Conservation (phyloP, 73 alveolate species). For the Blepharisma japonicum region DNA sequence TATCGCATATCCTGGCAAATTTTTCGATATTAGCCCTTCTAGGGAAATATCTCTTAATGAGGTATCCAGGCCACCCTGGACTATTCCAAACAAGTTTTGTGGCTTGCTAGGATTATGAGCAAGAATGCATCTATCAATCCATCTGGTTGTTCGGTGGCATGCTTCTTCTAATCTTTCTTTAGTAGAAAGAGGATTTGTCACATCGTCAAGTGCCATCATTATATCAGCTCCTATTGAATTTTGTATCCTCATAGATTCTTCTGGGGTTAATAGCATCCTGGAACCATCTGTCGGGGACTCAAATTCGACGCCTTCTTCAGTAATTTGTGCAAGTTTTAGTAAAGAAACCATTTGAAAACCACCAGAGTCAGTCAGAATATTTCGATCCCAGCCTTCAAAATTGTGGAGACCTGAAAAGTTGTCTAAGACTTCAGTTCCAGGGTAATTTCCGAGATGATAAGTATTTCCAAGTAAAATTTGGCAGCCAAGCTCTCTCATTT, state of each 20-base stretch:
- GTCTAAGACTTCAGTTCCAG: slow-evolving; percentile 96
- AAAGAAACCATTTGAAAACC: slow-evolving; percentile 99
- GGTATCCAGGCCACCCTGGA: slow-evolving; percentile 83
- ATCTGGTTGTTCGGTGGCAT: slow-evolving; percentile 96
- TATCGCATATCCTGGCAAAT: slow-evolving; percentile 99
- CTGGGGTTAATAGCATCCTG: slow-evolving; percentile 97
- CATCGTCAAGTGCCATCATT: slow-evolving; percentile 99
- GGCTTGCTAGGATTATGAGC: slow-evolving; percentile 72
- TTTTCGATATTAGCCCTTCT: slow-evolving; percentile 87
- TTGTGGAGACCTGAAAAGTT: slow-evolving; percentile 92
- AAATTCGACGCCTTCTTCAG: slow-evolving; percentile 98
- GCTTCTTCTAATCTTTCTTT: slow-evolving; percentile 96
- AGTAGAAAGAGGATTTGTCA: slow-evolving; percentile 63
- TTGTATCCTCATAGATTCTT: slow-evolving; percentile 94
- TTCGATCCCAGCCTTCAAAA: slow-evolving; percentile 90
- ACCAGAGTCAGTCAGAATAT: slow-evolving; percentile 98
- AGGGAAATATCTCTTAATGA: slow-evolving; percentile 75
- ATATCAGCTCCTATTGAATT: slow-evolving; percentile 97
- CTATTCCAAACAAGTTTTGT: slow-evolving; percentile 96
- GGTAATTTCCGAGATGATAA: slow-evolving; percentile 97
- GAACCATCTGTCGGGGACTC: slow-evolving; percentile 93
- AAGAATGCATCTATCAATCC: slow-evolving; percentile 98
- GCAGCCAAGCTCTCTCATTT: slow-evolving; percentile 94
- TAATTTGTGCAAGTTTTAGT: slow-evolving; percentile 72
- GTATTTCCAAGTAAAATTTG: slow-evolving; percentile 96